A percentile compares a stretch with the other conserved stretches of the same genome.
Conservation (phyloP, 2,329 filamentous ascomycete genomes). For the Lachnellula arida region DNA sequence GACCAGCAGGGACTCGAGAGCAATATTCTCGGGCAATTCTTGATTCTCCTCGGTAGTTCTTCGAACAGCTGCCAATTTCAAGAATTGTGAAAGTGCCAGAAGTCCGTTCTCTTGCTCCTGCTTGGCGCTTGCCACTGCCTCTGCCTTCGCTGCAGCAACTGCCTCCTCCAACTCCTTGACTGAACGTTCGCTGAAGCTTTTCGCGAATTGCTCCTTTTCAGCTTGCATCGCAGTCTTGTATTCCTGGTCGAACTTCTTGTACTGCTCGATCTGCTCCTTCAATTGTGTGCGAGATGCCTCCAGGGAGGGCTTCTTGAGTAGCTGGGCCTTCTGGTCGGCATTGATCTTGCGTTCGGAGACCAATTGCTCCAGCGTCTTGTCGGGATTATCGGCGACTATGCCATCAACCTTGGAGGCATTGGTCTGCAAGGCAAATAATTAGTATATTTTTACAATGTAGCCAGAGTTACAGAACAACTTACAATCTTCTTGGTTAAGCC, state of each 20-base stretch:
- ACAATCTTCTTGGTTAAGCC: conserved; percentile 94
- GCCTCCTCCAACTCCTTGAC: conserved; percentile 44
- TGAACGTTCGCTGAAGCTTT: conserved; percentile 47
- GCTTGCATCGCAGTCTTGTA: conserved; percentile 57
- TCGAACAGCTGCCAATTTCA: conserved; percentile 72
- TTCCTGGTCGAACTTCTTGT: conserved; percentile 71
- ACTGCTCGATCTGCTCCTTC: conserved; percentile 70
- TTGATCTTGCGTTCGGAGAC: conserved; percentile 71
- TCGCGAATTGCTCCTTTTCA: conserved; percentile 58
- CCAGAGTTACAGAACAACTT: conserved; percentile 36
- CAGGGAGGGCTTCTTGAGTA: conserved; percentile 70
- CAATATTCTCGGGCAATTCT: conserved; percentile 66
- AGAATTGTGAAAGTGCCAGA: conserved; percentile 70
- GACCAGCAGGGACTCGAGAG: conserved; percentile 74
- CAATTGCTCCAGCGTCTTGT: conserved; percentile 68
- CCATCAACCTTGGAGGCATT: conserved; percentile 69
- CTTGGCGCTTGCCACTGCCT: conserved; percentile 48
- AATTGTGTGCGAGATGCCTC: conserved; percentile 62
- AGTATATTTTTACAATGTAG: conserved; percentile 5
- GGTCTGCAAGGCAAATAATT: conserved; percentile 42
- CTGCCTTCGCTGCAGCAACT: conserved; percentile 44
- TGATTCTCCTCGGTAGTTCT: conserved; percentile 62
- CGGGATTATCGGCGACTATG: conserved; percentile 64
- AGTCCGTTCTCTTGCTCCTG: conserved; percentile 59
- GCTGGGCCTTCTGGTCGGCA: conserved; percentile 71